Conservation (phyloP, 495 filamentous ascomycete genomes). For the Tuber brumale region DNA sequence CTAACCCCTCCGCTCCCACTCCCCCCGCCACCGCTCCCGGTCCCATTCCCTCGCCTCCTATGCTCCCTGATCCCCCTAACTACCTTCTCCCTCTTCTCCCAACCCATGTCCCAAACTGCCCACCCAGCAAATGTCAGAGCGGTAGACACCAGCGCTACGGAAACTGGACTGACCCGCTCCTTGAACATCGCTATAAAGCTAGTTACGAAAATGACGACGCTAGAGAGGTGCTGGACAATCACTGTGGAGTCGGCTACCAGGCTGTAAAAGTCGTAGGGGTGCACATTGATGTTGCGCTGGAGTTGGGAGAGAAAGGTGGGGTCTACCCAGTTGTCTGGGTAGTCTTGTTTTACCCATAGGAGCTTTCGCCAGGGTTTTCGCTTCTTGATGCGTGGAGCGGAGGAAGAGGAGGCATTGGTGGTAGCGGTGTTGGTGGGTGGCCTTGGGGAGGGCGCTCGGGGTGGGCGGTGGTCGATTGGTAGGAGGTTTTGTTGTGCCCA, state of each 20-base stretch:
- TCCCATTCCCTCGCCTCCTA: constrained; percentile 34
- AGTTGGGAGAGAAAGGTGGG: constrained; percentile 94
- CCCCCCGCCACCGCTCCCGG: constrained; percentile 26
- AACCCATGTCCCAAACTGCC: constrained; percentile 90
- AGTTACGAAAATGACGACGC: constrained; percentile 86
- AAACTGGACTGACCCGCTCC: constrained; percentile 73
- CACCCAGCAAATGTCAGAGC: constrained; percentile 79
- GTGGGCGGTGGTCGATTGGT: not conserved
- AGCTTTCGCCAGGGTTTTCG: constrained; percentile 74
- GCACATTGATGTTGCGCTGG: constrained; percentile 87
- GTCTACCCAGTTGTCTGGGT: constrained; percentile 98
- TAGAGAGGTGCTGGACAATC: constrained; percentile 92
- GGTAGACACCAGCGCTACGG: constrained; percentile 77
- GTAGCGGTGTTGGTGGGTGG: not conserved
- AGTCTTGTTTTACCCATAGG: constrained; percentile 95
- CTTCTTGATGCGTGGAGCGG: constrained; percentile 16
- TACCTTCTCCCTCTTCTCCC: constrained; percentile 51
- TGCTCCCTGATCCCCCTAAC: constrained; percentile 38
- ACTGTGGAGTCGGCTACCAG: constrained; percentile 91
- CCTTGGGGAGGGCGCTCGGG: not conserved
- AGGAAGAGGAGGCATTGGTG: not conserved
- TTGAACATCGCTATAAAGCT: constrained; percentile 88
- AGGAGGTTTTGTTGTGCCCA: not conserved
- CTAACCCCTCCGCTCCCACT: constrained; percentile 45
- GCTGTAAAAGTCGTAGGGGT: constrained; percentile 97